Evolutionary conservation across 1,139 yeast genomes (phyloP), one percentile per base, ranked within the genome.

Genomic region (Candida sojae): DNA sequence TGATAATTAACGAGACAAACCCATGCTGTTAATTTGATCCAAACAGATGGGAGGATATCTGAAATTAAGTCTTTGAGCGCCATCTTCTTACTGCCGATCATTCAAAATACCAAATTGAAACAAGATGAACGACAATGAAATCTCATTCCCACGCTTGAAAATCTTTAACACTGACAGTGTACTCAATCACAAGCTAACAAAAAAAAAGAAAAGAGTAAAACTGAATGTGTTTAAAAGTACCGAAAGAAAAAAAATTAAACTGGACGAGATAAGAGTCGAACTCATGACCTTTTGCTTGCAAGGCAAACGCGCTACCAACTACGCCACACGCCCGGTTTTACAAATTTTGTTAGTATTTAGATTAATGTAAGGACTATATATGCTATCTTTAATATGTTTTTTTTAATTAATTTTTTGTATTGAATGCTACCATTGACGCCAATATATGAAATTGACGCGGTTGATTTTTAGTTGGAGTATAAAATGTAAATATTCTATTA

Each of bases 221-320:
- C 38, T 9, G 38, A 5, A 4, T 9, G n/a, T 12, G 38, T 17
- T 35, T 17, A 11, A 9, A 5, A 25, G 12, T 21, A 23, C 10
- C 28, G 38, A 35, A 35, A 35, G n/a, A 21, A 17, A 36, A 36
- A 36, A 39, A 39, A 39, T 13, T 23, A 12, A 29, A 26, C 32
- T 50, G 53, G 53, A 50, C 46, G 48, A 46, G 48, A 46, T 39
- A 48, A 46, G 53, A 51, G 41, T 51, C 51, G 53, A 51, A 51
- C 53, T 46, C 50, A 39, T 75, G 84, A 79, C 84, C 84, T 79
- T 73, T 70, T 70, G 78, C 84, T 74, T 79, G 84, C 84, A 78
- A 79, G 79, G 84, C 82, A 71, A 70, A 74, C 83, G 84, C 83
- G 83, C 83, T 80, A 80, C 84, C 84, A 79, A 79, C 84, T 80